Evolutionary conservation across 2,329 filamentous ascomycete species (phyloP).

Genomic region (Corniculantispora saksenae): DNA sequence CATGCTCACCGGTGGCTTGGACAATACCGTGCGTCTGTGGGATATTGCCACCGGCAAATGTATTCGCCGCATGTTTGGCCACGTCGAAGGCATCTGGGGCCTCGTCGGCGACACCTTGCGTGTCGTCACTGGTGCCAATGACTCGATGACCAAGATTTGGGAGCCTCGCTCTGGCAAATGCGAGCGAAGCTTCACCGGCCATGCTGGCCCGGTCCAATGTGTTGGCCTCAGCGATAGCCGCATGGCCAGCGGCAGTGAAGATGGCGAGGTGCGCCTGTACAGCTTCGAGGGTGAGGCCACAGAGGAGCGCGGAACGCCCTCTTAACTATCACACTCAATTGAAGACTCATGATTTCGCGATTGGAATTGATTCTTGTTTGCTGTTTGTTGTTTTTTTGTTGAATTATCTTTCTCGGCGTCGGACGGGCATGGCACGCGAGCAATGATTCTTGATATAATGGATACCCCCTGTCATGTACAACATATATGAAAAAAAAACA

Average conservation of each 20-base stretch:
- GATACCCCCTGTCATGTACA: slow-evolving; percentile 15
- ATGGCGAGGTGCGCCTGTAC: slow-evolving; percentile 86
- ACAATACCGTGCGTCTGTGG: slow-evolving; percentile 91
- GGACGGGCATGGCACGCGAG: slow-evolving; percentile 3
- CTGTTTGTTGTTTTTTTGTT: background rate
- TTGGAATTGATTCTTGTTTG: background rate
- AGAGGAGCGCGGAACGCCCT: slow-evolving; percentile 53
- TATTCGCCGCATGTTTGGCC: slow-evolving; percentile 91
- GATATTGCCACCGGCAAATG: slow-evolving; percentile 80
- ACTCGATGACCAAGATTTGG: slow-evolving; percentile 93
- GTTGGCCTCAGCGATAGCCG: slow-evolving; percentile 86
- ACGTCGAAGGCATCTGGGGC: slow-evolving; percentile 94
- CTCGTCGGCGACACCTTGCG: slow-evolving; percentile 85
- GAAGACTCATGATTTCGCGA: slow-evolving; percentile 33
- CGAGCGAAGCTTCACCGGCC: slow-evolving; percentile 88
- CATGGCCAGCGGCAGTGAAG: slow-evolving; percentile 90
- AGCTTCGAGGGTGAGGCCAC: slow-evolving; percentile 63
- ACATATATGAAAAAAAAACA: background rate
- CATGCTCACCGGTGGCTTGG: slow-evolving; percentile 89
- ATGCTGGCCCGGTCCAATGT: slow-evolving; percentile 88
- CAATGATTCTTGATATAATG: slow-evolving; percentile 4
- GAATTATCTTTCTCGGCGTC: slow-evolving; percentile 5
- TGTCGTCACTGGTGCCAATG: slow-evolving; percentile 86
- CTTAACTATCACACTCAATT: slow-evolving; percentile 30
- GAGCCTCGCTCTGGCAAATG: slow-evolving; percentile 89